Percentiles rank a stretch among this genome's conserved stretches.
Evolutionary conservation across 1,284 basidiomycete species (phyloP).

Genomic region (Pyrrhoderma lamaoense): DNA sequence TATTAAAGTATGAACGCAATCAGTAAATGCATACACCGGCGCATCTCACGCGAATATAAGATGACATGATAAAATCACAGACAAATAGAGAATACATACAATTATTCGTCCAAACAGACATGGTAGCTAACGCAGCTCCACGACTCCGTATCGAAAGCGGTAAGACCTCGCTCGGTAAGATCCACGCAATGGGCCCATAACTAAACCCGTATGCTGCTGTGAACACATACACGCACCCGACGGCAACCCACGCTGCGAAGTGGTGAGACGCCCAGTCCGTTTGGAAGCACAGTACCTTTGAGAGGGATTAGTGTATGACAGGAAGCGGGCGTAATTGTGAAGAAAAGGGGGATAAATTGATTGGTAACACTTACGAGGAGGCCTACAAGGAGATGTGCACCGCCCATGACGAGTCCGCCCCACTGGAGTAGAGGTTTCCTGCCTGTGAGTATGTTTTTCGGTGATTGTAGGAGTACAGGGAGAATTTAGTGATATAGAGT

Average conservation of each 20-base stretch:
- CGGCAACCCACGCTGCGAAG: slow-evolving; percentile 56
- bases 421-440: slow-evolving; percentile 56
- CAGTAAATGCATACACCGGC: too few relatives aligned
- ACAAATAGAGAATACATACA: slow-evolving; percentile 37
- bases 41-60: slow-evolving; percentile 4
- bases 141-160: slow-evolving; percentile 80
- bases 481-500: slow-evolving; percentile 2
- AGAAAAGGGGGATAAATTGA: background rate
- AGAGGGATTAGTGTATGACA: too few relatives aligned
- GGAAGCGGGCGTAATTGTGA: too few relatives aligned
- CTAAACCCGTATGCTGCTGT: slow-evolving; percentile 78
- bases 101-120: slow-evolving; percentile 79
- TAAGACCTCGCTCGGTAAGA: slow-evolving; percentile 78
- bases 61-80: background rate
- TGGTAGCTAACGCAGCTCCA: slow-evolving; percentile 78
- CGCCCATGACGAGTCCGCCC: slow-evolving; percentile 68
- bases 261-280: slow-evolving; percentile 49
- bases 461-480: too few relatives aligned
- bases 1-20: slow-evolving; percentile 4
- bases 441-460: too few relatives aligned
- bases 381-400: slow-evolving; percentile 67
- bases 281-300: slow-evolving; percentile 38
- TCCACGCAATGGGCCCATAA: slow-evolving; percentile 83
- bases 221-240: slow-evolving; percentile 69
- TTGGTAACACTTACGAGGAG: slow-evolving; percentile 42